Percentiles rank a stretch among this genome's conserved stretches.
Evolutionary conservation across 495 filamentous ascomycete species (phyloP).

Genomic region (Aspergillus taichungensis): DNA sequence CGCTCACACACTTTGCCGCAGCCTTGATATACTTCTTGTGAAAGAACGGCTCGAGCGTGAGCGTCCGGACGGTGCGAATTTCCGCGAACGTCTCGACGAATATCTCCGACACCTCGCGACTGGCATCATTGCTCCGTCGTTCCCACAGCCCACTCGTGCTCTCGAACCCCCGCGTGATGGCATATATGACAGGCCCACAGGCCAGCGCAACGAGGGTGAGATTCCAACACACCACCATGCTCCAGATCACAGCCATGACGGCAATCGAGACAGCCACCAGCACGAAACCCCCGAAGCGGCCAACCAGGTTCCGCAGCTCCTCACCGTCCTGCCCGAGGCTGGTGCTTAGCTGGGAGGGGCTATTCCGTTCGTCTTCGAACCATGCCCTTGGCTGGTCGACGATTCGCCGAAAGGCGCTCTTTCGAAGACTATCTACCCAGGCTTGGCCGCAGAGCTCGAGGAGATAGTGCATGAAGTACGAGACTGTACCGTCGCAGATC

Average conservation of each 20-base stretch:
- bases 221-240: slow-evolving; percentile 67
- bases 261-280: slow-evolving; percentile 59
- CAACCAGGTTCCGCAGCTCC: slow-evolving; percentile 75
- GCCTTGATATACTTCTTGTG: slow-evolving; percentile 51
- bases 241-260: slow-evolving; percentile 60
- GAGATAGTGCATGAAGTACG: slow-evolving; percentile 58
- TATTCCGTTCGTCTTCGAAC: slow-evolving; percentile 69
- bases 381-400: slow-evolving; percentile 75
- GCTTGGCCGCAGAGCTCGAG: slow-evolving; percentile 63
- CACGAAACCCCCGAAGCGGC: slow-evolving; percentile 63
- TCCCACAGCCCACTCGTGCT: slow-evolving; percentile 63
- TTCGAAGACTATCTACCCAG: slow-evolving; percentile 70
- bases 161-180: slow-evolving; percentile 52
- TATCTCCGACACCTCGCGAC: slow-evolving; percentile 44
- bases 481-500: slow-evolving; percentile 51
- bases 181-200: slow-evolving; percentile 59
- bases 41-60: slow-evolving; percentile 73
- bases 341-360: slow-evolving; percentile 50
- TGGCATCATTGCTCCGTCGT: slow-evolving; percentile 50
- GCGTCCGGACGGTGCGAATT: slow-evolving; percentile 68
- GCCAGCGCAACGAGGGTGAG: slow-evolving; percentile 69
- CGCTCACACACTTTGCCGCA: slow-evolving; percentile 20
- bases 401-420: slow-evolving; percentile 58
- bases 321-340: slow-evolving; percentile 78
- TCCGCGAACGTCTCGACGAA: slow-evolving; percentile 75